These are phyloP conservation scores for Aspergillus clavatus DNA, from an alignment of 2,329 filamentous ascomycete species.

Conservation along the genomic window DNA sequence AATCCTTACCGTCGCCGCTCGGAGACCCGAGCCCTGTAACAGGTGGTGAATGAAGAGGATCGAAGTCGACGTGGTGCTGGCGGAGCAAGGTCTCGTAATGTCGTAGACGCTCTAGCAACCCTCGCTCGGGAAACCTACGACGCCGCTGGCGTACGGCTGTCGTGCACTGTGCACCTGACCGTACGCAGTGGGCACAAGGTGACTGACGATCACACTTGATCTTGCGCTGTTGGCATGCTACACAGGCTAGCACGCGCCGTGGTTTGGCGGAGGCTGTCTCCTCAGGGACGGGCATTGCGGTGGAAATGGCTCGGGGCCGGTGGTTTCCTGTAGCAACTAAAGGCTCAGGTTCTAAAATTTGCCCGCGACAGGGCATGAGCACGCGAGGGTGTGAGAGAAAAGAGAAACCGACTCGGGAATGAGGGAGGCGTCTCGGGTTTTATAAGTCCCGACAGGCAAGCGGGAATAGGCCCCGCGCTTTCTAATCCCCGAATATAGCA, in stretches of 20 bases:
- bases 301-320: no score
- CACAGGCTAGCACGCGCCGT: constrained; percentile 50
- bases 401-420: no score
- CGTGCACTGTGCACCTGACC: constrained; percentile 56
- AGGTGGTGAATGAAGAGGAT: constrained; percentile 54
- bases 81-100: constrained; percentile 63
- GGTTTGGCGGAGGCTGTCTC: no score
- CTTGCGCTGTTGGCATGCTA: constrained; percentile 71
- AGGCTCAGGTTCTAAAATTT: no score
- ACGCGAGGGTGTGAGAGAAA: no score
- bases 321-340: no score
- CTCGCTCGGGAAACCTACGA: constrained; percentile 63
- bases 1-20: constrained; percentile 5
- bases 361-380: no score
- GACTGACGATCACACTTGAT: constrained; percentile 69
- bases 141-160: constrained; percentile 47
- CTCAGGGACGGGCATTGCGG: no score
- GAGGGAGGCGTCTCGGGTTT: no score
- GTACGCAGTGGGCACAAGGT: constrained; percentile 66
- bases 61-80: constrained; percentile 64
- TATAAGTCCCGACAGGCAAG: no score
- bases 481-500: no score
- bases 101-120: constrained; percentile 63
- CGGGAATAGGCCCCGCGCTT: no score
- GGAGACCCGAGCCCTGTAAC: constrained; percentile 14